These are phyloP conservation scores for Crithidia acanthocephali DNA, from an alignment of 208 protist genomes.

Conservation along the genomic window DNA sequence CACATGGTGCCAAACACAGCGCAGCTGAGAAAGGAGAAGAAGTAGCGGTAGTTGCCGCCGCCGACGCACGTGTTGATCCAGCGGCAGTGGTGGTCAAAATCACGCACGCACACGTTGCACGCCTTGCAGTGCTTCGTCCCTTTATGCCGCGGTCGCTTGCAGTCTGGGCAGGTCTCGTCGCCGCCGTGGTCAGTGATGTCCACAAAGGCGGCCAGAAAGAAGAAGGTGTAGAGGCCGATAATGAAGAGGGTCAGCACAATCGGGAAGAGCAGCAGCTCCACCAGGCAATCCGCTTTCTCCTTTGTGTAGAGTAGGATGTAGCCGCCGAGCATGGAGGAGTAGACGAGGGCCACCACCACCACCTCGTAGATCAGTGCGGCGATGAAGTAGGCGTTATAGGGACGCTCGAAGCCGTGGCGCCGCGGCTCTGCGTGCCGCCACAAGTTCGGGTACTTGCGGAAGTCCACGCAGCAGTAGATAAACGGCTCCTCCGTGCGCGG, in stretches of 20 bases:
- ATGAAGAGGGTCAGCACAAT: conserved; percentile 29
- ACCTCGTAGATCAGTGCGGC: conserved; percentile 46
- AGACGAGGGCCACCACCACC: conserved; percentile 51
- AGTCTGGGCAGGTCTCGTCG: conserved; percentile 66
- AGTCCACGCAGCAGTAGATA: conserved; percentile 57
- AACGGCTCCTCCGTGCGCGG: conserved; percentile 22
- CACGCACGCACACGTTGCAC: conserved; percentile 89
- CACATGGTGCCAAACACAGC: conserved; percentile 32
- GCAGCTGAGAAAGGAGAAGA: conserved; percentile 63
- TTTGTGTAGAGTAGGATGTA: conserved; percentile 54
- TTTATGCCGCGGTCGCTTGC: conserved; percentile 48
- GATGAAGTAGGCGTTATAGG: conserved; percentile 67
- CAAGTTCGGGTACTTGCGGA: conserved; percentile 39
- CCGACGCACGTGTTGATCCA: conserved; percentile 94
- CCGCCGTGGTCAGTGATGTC: conserved; percentile 62
- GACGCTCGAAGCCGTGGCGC: conserved; percentile 64
- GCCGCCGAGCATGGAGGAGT: conserved; percentile 42
- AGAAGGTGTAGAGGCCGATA: conserved; percentile 19
- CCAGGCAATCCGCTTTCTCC: conserved; percentile 33
- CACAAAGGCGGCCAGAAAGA: conserved; percentile 53
- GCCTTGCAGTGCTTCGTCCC: conserved; percentile 88
- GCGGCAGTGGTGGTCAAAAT: conserved; percentile 94
- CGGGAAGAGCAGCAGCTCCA: conserved; percentile 50
- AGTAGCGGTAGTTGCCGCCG: conserved; percentile 75
- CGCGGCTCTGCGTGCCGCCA: conserved; percentile 57